These are phyloP conservation scores for Avena insularis DNA, from an alignment of 176 grass and related monocot genomes.

Conservation along the genomic window DNA sequence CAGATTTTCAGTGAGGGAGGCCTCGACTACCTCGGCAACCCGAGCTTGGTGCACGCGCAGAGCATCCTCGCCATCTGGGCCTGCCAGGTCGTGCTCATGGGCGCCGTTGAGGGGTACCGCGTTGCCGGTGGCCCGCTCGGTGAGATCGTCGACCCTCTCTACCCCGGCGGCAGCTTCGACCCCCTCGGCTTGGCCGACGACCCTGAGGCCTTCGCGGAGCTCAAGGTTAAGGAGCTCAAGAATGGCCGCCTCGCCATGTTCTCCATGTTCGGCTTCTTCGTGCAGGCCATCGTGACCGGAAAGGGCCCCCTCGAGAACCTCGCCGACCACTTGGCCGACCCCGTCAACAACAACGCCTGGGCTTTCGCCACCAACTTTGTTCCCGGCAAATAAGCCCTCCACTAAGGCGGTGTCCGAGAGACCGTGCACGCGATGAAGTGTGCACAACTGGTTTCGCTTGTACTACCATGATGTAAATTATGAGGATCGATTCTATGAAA, in stretches of 20 bases:
- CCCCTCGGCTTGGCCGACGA: slow-evolving; percentile 81
- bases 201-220: slow-evolving; percentile 87
- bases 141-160: slow-evolving; percentile 80
- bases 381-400: slow-evolving; percentile 43
- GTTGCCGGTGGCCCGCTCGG: slow-evolving; percentile 76
- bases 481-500: background rate
- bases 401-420: background rate
- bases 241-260: slow-evolving; percentile 96
- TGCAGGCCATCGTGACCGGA: slow-evolving; percentile 85
- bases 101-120: slow-evolving; percentile 91
- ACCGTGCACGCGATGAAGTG: background rate
- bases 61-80: slow-evolving; percentile 96
- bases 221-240: slow-evolving; percentile 99
- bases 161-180: slow-evolving; percentile 86
- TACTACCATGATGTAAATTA: background rate
- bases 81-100: slow-evolving; percentile 82
- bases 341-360: slow-evolving; percentile 82
- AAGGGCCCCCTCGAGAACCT: slow-evolving; percentile 83
- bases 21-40: slow-evolving; percentile 89
- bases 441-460: background rate
- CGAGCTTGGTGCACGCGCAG: slow-evolving; percentile 76
- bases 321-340: slow-evolving; percentile 72
- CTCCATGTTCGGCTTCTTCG: slow-evolving; percentile 98
- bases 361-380: slow-evolving; percentile 85
- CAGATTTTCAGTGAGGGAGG: slow-evolving; percentile 95